These are phyloP conservation scores for Funneliformis caledonium DNA, from an alignment of 371 early-diverging fungal species.

Conservation along the genomic window DNA sequence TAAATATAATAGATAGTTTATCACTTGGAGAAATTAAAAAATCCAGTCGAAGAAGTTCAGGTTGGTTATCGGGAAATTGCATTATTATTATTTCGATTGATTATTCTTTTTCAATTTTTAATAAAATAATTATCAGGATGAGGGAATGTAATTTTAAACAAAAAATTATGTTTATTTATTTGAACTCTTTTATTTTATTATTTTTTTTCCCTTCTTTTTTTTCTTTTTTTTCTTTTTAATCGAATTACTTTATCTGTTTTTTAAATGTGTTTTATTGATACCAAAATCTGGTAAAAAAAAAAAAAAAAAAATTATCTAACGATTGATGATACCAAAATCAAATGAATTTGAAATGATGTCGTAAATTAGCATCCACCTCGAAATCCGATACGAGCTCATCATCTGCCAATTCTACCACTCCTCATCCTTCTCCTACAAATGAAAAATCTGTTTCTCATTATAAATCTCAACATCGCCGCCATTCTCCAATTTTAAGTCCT, in stretches of 20 bases:
- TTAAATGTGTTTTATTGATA: neutral
- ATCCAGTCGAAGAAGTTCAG: slow-evolving; percentile 9
- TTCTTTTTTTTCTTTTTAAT: neutral
- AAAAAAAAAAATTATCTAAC: neutral
- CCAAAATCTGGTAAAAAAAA: neutral
- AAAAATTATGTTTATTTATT: too few species aligned
- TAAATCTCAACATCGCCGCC: neutral
- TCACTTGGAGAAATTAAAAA: neutral
- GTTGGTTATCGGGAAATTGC: slow-evolving; percentile 1
- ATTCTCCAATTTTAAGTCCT: neutral
- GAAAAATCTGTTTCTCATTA: neutral
- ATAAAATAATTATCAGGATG: neutral
- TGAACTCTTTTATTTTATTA: too few species aligned
- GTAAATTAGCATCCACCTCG: slow-evolving; percentile 10
- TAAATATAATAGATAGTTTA: neutral
- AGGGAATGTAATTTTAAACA: too few species aligned
- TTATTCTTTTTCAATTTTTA: neutral
- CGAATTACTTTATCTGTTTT: neutral
- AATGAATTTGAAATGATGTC: slow-evolving; percentile 9
- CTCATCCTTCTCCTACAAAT: neutral
- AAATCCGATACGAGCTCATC: slow-evolving; percentile 30
- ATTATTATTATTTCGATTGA: neutral
- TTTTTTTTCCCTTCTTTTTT: too few species aligned
- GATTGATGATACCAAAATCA: neutral
- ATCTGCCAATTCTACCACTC: slow-evolving; percentile 19